Evolutionary conservation across 768 basidiomycete species (phyloP).

Genomic region (Cubamyces lactineus): DNA sequence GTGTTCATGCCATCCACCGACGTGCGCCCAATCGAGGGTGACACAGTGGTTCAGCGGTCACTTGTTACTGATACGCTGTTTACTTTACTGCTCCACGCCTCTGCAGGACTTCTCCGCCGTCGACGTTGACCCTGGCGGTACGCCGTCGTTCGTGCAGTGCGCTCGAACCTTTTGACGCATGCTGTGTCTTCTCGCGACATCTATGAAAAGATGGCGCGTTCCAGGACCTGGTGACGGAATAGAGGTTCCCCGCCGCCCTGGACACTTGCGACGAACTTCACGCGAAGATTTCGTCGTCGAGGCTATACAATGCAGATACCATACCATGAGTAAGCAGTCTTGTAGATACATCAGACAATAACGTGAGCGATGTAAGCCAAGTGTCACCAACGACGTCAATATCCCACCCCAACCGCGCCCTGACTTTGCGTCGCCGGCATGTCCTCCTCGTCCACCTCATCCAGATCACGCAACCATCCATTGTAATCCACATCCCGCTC

Average conservation of each 20-base stretch:
- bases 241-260: too few relatives aligned
- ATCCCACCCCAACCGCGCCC: slow-evolving; percentile 7
- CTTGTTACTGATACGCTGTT: neutral
- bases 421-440: slow-evolving; percentile 19
- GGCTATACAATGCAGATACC: too few relatives aligned
- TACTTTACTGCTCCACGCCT: neutral
- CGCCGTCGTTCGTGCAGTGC: neutral
- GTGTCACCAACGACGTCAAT: neutral
- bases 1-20: neutral
- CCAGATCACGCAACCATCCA: slow-evolving; percentile 52
- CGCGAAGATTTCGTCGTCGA: too few relatives aligned
- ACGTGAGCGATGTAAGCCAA: neutral
- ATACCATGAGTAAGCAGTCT: too few relatives aligned
- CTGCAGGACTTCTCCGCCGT: neutral
- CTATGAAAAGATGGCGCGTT: neutral
- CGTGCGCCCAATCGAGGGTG: neutral
- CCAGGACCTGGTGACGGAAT: neutral
- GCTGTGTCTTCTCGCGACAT: neutral
- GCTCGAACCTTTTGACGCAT: neutral
- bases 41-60: neutral
- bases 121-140: slow-evolving; percentile 1
- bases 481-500: slow-evolving; percentile 62
- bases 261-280: too few relatives aligned
- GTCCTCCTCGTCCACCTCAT: slow-evolving; percentile 35
- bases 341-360: neutral